A percentile compares a stretch with the other conserved stretches of the same genome.
phyloP scores from a whole-genome alignment of 2,329 filamentous ascomycete species.

The Plectosphaerella plurivora region DNA sequence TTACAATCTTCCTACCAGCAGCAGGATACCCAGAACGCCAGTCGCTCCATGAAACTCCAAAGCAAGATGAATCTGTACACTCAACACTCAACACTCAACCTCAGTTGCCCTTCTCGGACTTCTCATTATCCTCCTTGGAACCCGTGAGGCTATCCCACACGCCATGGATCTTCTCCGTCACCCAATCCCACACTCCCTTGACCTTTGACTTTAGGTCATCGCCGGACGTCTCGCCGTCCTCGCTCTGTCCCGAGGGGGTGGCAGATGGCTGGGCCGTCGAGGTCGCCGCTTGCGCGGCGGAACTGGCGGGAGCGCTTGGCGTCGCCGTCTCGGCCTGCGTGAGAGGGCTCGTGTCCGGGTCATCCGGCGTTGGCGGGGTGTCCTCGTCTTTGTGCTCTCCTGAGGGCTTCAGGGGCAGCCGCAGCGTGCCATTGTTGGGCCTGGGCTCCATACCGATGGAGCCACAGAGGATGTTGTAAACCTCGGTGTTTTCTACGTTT shows the following conservation, averaged over 20 bases:
- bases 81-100: too few relatives aligned
- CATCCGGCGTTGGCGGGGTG: conserved; percentile 43
- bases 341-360: conserved; percentile 36
- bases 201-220: conserved; percentile 21
- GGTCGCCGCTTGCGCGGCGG: conserved; percentile 10
- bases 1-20: too few relatives aligned
- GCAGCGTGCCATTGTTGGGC: conserved; percentile 84
- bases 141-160: conserved; percentile 40
- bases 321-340: conserved; percentile 8
- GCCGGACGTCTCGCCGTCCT: conserved; percentile 18
- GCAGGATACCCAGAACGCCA: too few relatives aligned
- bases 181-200: conserved; percentile 45
- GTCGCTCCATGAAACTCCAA: too few relatives aligned
- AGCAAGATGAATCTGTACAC: too few relatives aligned
- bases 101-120: not conserved
- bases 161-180: conserved; percentile 41
- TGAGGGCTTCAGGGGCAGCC: conserved; percentile 61
- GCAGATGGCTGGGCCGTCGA: conserved; percentile 11
- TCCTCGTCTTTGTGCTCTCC: conserved; percentile 56
- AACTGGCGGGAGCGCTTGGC: conserved; percentile 4
- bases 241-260: conserved; percentile 12
- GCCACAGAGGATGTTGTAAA: conserved; percentile 94
- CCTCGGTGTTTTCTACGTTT: conserved; percentile 76
- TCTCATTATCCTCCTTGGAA: conserved; percentile 4
- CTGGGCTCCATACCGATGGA: conserved; percentile 68